phyloP scores from a whole-genome alignment of 805 yeast species.

The Nakazawaea peltata region DNA sequence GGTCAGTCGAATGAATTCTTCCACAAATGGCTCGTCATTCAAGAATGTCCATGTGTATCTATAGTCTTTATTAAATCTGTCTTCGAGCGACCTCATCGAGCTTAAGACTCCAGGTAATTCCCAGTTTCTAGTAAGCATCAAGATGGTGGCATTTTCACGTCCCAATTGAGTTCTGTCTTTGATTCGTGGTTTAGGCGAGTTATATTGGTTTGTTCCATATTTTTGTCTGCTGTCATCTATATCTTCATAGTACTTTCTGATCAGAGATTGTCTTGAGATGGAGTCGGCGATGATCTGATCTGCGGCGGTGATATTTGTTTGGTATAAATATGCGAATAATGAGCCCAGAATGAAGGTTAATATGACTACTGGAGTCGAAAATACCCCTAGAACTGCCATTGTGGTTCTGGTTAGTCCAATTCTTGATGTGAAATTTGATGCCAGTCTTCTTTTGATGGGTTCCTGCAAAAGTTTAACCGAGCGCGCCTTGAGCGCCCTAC shows the following conservation, averaged over 20 bases:
- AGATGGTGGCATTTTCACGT: conserved; percentile 72
- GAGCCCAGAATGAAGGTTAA: no score
- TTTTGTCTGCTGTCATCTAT: conserved; percentile 19
- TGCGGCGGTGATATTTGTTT: no score
- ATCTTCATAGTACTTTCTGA: not conserved
- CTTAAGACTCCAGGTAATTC: conserved; percentile 68
- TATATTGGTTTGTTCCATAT: conserved; percentile 31
- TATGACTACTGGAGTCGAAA: no score
- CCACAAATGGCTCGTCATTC: conserved; percentile 64
- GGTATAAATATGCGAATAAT: no score
- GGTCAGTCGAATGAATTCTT: conserved; percentile 54
- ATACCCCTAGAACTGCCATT: no score
- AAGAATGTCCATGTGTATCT: conserved; percentile 75
- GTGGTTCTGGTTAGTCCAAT: no score
- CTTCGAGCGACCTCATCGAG: conserved; percentile 74
- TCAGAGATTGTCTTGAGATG: no score
- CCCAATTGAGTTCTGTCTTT: conserved; percentile 34
- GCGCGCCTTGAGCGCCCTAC: no score
- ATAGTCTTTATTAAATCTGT: conserved; percentile 58
- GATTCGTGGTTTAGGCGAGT: conserved; percentile 16
- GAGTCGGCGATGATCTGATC: no score
- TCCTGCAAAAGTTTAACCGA: no score
- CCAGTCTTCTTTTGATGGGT: no score
- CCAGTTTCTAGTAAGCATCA: conserved; percentile 81
- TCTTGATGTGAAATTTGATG: no score